Evolutionary conservation across 306 rosid genomes (phyloP).

Genomic region (Trifolium pratense): DNA sequence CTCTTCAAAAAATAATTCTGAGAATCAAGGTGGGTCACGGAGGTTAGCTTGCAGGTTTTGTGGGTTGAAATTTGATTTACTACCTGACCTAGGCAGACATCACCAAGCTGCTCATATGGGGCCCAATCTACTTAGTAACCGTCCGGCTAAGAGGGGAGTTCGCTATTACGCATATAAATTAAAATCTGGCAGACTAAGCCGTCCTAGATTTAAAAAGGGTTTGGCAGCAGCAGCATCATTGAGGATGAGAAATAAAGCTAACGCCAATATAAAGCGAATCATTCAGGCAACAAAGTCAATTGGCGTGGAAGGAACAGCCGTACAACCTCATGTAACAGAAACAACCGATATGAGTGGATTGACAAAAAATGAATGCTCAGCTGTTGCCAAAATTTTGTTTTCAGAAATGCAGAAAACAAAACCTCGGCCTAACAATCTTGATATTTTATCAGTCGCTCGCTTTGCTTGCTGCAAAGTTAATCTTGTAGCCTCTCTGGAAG

Average conservation of each 20-base stretch:
- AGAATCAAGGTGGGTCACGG: slow-evolving; percentile 62
- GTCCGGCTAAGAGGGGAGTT: slow-evolving; percentile 81
- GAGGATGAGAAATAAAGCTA: slow-evolving; percentile 81
- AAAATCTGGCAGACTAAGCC: slow-evolving; percentile 95
- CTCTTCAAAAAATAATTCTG: slow-evolving; percentile 60
- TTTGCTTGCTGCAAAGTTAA: slow-evolving; percentile 83
- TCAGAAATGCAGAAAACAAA: slow-evolving; percentile 85
- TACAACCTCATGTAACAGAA: slow-evolving; percentile 59
- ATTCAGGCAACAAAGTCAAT: slow-evolving; percentile 74
- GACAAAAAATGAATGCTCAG: slow-evolving; percentile 74
- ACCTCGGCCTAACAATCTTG: slow-evolving; percentile 76
- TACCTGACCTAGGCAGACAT: slow-evolving; percentile 98
- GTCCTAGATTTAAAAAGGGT: slow-evolving; percentile 77
- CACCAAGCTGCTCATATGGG: slow-evolving; percentile 99
- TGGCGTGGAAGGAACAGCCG: slow-evolving; percentile 50
- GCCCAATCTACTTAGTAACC: slow-evolving; percentile 66
- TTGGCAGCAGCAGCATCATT: slow-evolving; percentile 78
- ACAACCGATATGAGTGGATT: slow-evolving; percentile 58
- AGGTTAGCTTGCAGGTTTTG: slow-evolving; percentile 90
- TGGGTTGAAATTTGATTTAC: slow-evolving; percentile 93
- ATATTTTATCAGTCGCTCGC: slow-evolving; percentile 73
- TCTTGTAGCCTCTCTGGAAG: slow-evolving; percentile 70
- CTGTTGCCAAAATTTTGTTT: slow-evolving; percentile 81
- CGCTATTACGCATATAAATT: slow-evolving; percentile 80
- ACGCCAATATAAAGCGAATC: slow-evolving; percentile 70